Base-by-base conservation (phyloP, 495 filamentous ascomycete species). In the Penicillium turbatum region DNA sequence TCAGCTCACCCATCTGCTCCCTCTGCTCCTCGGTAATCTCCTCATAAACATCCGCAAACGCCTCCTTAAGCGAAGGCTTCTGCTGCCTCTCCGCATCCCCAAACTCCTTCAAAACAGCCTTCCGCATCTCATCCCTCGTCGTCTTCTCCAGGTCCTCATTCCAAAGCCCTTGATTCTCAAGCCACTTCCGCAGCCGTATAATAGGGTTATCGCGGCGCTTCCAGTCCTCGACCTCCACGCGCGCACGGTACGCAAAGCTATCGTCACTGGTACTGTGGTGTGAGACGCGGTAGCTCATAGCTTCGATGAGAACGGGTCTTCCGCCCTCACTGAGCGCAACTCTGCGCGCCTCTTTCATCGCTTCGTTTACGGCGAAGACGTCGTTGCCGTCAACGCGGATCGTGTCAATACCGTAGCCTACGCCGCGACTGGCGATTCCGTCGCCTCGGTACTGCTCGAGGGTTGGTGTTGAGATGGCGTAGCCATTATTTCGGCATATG, bases 251-350 rank as follows among this genome's bases (percentile, higher is more conserved):
- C 1, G 92, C 92, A 64, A 96, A 97, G 32, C 87, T 92, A 64
- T 99, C 93, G 60, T 99, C 93, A n/a, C 85, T 90, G 0, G 93
- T 99, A 69, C 91, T 96, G 72, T 99, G 93, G 67, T 99, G 93
- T 31, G 85, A 89, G 40, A 99, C 92, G 13, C 93, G 91, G 68
- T 99, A 99, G 26, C 87, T 91, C 93, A 99, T 97, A 16, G 90
- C 90, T 72, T 99, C 93, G 44, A 99, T 86, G 3, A 99, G 72
- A 0, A 99, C 83, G 0, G 88, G 90, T 54, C 80, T 82, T 3
- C 90, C 88, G 32, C 88, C 90, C 46, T 88, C 84, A 42, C 84
- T 75, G 39, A 96, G 74, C 0, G 92, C 90, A 50, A 91, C 78
- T 27, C 82, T 78, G 1, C 92, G 80, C 0, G 95, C 93, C 60